Conservation (phyloP, 2,329 filamentous ascomycete genomes). For the Nigrograna mackinnonii region DNA sequence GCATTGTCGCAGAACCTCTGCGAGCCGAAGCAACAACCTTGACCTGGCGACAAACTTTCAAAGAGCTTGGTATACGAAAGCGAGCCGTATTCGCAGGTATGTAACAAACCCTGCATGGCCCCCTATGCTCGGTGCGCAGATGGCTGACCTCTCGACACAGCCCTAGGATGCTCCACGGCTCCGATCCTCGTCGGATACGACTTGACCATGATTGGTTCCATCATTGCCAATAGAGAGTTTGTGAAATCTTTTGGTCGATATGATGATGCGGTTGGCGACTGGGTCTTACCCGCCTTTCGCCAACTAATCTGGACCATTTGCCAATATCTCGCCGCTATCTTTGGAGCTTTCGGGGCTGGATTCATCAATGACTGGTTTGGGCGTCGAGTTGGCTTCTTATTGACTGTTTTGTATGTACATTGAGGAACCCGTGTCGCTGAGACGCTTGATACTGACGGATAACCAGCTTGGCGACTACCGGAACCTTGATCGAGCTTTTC, state of each 20-base stretch:
- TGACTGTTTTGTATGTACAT: background rate
- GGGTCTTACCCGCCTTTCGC: background rate
- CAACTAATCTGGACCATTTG: background rate
- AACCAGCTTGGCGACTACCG: background rate
- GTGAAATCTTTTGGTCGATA: background rate
- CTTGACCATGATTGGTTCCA: background rate
- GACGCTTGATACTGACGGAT: too few species aligned
- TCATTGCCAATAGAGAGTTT: background rate
- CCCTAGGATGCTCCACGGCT: background rate
- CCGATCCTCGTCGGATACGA: background rate
- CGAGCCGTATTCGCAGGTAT: background rate
- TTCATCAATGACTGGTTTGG: background rate
- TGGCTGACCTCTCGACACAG: background rate
- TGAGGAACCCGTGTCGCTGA: too few species aligned
- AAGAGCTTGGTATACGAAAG: background rate
- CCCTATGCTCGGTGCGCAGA: background rate
- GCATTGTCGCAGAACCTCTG: too few species aligned
- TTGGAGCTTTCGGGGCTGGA: background rate
- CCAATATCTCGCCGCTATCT: background rate
- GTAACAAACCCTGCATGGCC: background rate
- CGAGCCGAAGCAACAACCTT: too few species aligned
- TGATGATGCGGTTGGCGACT: background rate
- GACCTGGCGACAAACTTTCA: too few species aligned
- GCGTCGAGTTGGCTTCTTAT: background rate
- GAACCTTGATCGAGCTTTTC: slow-evolving; percentile 33